Evolutionary conservation across 2,329 filamentous ascomycete genomes (phyloP), one percentile per base, ranked within the genome.

Genomic region (Cladophialophora yegresii): DNA sequence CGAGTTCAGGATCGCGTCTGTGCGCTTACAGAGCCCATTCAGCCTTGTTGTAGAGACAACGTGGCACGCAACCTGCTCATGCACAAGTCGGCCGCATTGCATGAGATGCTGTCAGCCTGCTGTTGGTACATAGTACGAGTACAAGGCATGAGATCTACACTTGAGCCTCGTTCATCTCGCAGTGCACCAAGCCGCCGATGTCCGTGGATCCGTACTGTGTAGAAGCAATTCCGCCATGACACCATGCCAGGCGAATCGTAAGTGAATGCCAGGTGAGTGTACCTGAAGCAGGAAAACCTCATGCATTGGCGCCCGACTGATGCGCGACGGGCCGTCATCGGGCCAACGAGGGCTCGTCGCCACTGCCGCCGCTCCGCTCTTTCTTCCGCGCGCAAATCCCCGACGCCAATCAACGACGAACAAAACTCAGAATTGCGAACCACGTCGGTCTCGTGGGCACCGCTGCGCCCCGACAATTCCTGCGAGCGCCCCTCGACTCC

Each of bases 251-350:
- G 36, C n/a, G 13, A n/a, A 43, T 43, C 13, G 36, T 43, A 16
- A 10, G 51, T 36, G 28, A 54, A n/a, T 23, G 26, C 12, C 23
- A 22, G 51, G 51, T 54, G 30, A 54, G 51, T 32, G 47, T 26
- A 51, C 36, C 36, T 43, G 36, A 43, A 51, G 26, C 1, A 20
- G 26, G 51, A 54, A 33, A 54, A 30, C 22, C 16, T 33, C 28
- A 58, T 67, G 66, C 66, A 65, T 63, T 67, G 20, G 61, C 63
- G 66, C 66, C 66, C 60, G 57, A 67, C 56, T 49, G 58, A 63
- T 30, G 62, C 60, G 40, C 56, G 40, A 58, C 40, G 57, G 36
- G 36, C 60, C 40, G 56, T 43, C 50, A 13, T 30, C 47, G n/a
- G n/a, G 45, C 33, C 62, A 58, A 58, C 47, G 54, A 61, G n/a